A percentile compares a stretch with the other conserved stretches of the same genome.
Conservation (phyloP, 2,329 filamentous ascomycete genomes). For the Bimuria novae-zelandiae region DNA sequence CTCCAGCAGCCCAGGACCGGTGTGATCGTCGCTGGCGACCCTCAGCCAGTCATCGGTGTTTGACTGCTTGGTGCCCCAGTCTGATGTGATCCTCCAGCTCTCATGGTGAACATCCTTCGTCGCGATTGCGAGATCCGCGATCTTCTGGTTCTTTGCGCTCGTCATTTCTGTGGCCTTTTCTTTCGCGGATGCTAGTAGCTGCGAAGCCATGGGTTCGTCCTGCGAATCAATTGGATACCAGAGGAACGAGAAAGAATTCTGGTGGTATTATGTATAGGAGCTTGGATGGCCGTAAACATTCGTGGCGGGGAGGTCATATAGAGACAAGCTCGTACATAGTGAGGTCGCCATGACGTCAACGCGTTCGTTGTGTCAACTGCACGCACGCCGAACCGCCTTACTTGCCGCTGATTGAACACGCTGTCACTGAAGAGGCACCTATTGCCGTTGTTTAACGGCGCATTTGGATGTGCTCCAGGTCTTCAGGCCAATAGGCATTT, state of each 20-base stretch:
- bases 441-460: not conserved
- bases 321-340: not conserved
- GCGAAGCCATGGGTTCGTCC: constrained; percentile 34
- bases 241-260: no score
- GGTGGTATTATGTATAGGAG: no score
- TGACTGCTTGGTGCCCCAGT: constrained; percentile 74
- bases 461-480: not conserved
- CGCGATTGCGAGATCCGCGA: constrained; percentile 63
- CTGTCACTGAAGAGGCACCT: constrained; percentile 4
- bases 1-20: constrained; percentile 71
- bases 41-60: constrained; percentile 81
- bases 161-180: constrained; percentile 41
- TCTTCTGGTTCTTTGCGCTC: constrained; percentile 56
- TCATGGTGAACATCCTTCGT: constrained; percentile 62
- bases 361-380: constrained; percentile 4
- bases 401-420: constrained; percentile 23
- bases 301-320: not conserved
- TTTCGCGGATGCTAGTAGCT: constrained; percentile 32
- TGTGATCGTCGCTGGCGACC: constrained; percentile 63
- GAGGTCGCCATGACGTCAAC: constrained; percentile 13
- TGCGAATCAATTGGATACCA: constrained; percentile 12
- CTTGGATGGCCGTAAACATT: no score
- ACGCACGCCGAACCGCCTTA: constrained; percentile 5
- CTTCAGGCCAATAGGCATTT: constrained; percentile 11
- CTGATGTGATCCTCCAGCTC: constrained; percentile 69